Conservation (phyloP, 768 basidiomycete genomes). For the Trametes punicea region DNA sequence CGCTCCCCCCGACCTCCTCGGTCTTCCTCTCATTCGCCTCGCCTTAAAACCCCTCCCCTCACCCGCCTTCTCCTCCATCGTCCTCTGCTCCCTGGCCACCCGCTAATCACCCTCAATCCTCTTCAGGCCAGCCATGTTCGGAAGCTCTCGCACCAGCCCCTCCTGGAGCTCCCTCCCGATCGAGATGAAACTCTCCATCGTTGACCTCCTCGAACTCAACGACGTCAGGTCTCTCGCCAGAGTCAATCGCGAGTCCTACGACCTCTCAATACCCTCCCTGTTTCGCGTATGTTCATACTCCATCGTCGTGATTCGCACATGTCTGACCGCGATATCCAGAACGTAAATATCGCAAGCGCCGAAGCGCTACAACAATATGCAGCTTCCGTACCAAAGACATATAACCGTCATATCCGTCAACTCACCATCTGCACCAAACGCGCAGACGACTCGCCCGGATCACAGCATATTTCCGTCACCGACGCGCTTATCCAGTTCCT, state of each 20-base stretch:
- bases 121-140: constrained; percentile 8
- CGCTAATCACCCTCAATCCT: background rate
- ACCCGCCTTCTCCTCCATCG: background rate
- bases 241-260: constrained; percentile 49
- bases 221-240: constrained; percentile 47
- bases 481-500: constrained; percentile 52
- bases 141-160: constrained; percentile 6
- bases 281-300: constrained; percentile 47
- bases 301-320: background rate
- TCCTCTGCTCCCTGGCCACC: constrained; percentile 8
- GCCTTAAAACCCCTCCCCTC: background rate
- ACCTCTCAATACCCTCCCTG: constrained; percentile 51
- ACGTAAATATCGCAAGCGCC: constrained; percentile 46
- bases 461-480: constrained; percentile 31
- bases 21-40: constrained; percentile 1
- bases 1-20: constrained; percentile 19
- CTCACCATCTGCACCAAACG: constrained; percentile 48
- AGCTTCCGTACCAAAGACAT: constrained; percentile 51
- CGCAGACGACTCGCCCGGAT: constrained; percentile 14
- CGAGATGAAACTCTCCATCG: constrained; percentile 62
- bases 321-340: constrained; percentile 30
- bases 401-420: constrained; percentile 46
- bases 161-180: constrained; percentile 58
- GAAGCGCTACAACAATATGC: constrained; percentile 51
- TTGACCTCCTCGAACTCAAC: constrained; percentile 43